Evolutionary conservation across 129 eudicot genomes (phyloP).

Genomic region (Heracleum sosnowskyi): DNA sequence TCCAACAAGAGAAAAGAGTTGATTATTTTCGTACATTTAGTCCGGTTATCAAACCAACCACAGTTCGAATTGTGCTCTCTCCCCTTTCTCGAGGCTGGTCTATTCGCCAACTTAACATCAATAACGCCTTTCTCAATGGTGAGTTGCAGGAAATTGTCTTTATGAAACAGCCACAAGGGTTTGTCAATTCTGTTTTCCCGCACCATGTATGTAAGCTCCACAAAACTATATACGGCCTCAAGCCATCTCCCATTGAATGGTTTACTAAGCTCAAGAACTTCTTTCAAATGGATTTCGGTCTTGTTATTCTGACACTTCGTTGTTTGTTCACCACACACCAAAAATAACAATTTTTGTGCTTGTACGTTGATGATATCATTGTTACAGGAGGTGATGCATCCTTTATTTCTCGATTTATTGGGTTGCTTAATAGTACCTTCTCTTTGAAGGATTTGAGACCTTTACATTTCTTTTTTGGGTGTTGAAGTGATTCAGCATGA

Average conservation of each 20-base stretch:
- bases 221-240: not conserved
- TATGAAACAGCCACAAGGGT: not conserved
- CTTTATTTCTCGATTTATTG: too few relatives aligned
- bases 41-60: not conserved
- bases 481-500: not conserved
- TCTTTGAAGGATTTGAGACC: too few relatives aligned
- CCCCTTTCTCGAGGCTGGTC: not conserved
- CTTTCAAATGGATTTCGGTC: not conserved
- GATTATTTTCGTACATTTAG: too few relatives aligned
- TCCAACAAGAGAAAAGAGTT: not conserved
- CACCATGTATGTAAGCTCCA: not conserved
- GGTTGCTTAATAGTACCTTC: too few relatives aligned
- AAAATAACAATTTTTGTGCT: too few relatives aligned
- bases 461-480: too few relatives aligned
- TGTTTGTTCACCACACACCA: not conserved
- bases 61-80: not conserved
- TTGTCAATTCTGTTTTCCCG: not conserved
- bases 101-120: not conserved
- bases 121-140: not conserved
- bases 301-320: not conserved
- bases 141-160: not conserved
- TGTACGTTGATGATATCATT: too few relatives aligned
- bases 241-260: not conserved
- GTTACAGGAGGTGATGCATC: too few relatives aligned
- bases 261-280: not conserved